Evolutionary conservation across 768 basidiomycete species (phyloP).

Genomic region (Boletus rex-veris): DNA sequence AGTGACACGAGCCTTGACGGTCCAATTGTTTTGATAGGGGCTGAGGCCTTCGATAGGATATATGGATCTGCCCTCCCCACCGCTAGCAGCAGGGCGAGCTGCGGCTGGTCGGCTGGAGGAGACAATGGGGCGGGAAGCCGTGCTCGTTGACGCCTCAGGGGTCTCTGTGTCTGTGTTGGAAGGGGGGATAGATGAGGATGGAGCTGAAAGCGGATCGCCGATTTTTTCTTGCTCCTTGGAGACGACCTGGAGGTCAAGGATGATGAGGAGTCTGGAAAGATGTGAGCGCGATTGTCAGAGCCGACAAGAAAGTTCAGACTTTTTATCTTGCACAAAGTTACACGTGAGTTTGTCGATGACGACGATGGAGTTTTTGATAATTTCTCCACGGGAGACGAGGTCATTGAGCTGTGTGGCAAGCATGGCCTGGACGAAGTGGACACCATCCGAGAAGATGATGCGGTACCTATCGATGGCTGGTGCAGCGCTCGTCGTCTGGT

Average conservation of each 20-base stretch:
- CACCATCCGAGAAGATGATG: constrained; percentile 88
- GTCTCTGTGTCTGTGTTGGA: constrained; percentile 14
- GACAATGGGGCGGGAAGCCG: constrained; percentile 26
- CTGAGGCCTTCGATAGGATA: constrained; percentile 93
- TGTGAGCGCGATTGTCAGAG: constrained; percentile 1
- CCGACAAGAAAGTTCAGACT: constrained; percentile 38
- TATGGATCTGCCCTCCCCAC: constrained; percentile 31
- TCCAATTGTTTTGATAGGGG: constrained; percentile 99
- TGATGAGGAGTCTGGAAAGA: constrained; percentile 66
- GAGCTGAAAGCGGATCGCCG: constrained; percentile 52
- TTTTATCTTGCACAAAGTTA: constrained; percentile 80
- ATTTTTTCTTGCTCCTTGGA: constrained; percentile 63
- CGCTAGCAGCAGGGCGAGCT: constrained; percentile 12
- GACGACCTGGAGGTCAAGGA: constrained; percentile 63
- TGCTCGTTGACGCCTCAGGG: constrained; percentile 29
- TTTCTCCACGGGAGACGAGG: constrained; percentile 58
- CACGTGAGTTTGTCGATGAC: constrained; percentile 73
- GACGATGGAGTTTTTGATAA: constrained; percentile 67
- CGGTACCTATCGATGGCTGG: constrained; percentile 57
- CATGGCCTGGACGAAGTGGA: constrained; percentile 88
- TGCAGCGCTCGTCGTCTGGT: constrained; percentile 28
- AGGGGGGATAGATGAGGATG: constrained; percentile 30
- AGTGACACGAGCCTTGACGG: constrained; percentile 91
- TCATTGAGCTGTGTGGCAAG: constrained; percentile 86
- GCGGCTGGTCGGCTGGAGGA: constrained; percentile 16